Evolutionary conservation across 2,329 filamentous ascomycete species (phyloP).

Genomic region (Pseudocercospora macadamiae): DNA sequence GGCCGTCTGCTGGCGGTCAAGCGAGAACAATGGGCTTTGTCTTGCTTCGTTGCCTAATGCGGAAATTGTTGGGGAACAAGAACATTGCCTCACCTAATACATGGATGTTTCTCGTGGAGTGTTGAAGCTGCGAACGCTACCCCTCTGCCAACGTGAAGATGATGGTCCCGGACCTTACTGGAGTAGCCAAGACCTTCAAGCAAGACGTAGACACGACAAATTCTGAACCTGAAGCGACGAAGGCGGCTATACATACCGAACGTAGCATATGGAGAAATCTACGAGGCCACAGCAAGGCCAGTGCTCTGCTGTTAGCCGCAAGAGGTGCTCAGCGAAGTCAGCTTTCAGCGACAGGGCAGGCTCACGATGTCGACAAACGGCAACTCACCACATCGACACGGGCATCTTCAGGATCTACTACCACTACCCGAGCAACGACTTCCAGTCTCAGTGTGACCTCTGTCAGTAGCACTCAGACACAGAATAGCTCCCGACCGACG

Average conservation of each 20-base stretch:
- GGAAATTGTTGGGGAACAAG: not conserved
- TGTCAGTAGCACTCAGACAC: constrained; percentile 8
- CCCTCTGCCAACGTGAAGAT: constrained; percentile 9
- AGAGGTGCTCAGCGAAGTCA: not conserved
- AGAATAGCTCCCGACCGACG: constrained; percentile 9
- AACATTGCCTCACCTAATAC: not conserved
- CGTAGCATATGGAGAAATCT: not conserved
- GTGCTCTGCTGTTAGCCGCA: not conserved
- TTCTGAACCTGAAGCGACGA: constrained; percentile 23
- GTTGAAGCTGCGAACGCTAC: not conserved
- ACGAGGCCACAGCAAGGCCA: not conserved
- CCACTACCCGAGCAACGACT: not conserved
- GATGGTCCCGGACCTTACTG: constrained; percentile 26
- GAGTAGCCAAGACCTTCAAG: constrained; percentile 19
- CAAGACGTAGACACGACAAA: constrained; percentile 8
- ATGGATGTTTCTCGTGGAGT: no score
- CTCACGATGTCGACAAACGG: not conserved
- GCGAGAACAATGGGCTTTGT: not conserved
- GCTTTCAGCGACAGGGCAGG: not conserved
- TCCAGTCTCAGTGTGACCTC: not conserved
- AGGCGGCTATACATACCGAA: not conserved
- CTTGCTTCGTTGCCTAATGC: not conserved
- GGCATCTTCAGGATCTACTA: not conserved
- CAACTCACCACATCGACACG: not conserved
- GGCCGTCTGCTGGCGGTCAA: not conserved